Evolutionary conservation across 2,329 filamentous ascomycete genomes (phyloP).

Genomic region (Aspergillus novofumigatus): DNA sequence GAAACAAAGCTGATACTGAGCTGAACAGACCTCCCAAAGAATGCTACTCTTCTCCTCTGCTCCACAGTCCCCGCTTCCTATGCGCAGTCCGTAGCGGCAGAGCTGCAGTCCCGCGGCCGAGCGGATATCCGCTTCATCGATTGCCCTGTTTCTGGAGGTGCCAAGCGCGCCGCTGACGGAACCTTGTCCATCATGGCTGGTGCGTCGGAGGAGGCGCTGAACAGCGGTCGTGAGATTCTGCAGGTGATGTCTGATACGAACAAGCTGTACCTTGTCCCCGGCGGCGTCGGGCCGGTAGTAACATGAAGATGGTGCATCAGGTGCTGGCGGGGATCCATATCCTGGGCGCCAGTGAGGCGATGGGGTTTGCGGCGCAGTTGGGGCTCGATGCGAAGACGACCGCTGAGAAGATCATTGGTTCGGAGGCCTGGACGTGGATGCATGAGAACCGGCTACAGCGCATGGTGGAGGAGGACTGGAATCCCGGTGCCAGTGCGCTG

Average conservation of each 20-base stretch:
- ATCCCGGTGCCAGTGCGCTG: constrained; percentile 55
- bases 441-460: constrained; percentile 56
- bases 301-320: constrained; percentile 63
- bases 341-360: constrained; percentile 55
- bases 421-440: constrained; percentile 58
- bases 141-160: constrained; percentile 68
- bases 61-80: constrained; percentile 68
- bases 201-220: constrained; percentile 53
- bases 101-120: constrained; percentile 54
- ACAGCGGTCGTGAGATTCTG: constrained; percentile 56
- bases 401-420: constrained; percentile 43
- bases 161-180: constrained; percentile 63
- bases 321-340: constrained; percentile 62
- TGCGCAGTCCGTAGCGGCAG: constrained; percentile 55
- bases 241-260: constrained; percentile 54
- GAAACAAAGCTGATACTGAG: neutral
- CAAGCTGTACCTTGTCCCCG: constrained; percentile 61
- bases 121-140: constrained; percentile 65
- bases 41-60: constrained; percentile 61
- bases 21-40: constrained; percentile 47
- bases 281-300: constrained; percentile 58
- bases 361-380: constrained; percentile 56
- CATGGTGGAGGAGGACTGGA: constrained; percentile 50
- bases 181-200: constrained; percentile 74
- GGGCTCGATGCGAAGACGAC: constrained; percentile 49